phyloP scores from a whole-genome alignment of 805 yeast genomes.

The Kluyveromyces dobzhanskii region DNA sequence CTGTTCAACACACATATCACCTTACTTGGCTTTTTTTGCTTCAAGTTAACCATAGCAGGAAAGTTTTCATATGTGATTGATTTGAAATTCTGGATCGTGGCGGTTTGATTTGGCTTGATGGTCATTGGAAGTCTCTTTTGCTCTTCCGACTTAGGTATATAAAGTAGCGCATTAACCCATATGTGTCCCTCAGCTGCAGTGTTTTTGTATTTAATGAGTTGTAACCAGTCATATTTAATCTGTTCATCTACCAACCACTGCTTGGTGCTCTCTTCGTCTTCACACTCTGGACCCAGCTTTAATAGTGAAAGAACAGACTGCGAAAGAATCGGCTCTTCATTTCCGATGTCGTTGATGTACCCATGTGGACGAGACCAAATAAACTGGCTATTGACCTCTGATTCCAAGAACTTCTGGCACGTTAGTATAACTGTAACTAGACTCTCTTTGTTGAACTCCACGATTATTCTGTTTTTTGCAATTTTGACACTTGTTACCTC shows the following conservation, averaged over 20 bases:
- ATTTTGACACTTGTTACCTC: constrained; percentile 1
- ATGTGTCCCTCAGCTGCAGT: not conserved
- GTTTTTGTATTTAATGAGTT: constrained; percentile 2
- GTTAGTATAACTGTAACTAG: constrained; percentile 16
- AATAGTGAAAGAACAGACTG: constrained; percentile 5
- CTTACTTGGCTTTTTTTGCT: constrained; percentile 23
- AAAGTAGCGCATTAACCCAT: constrained; percentile 21
- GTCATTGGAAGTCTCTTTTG: constrained; percentile 1
- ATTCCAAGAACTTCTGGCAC: constrained; percentile 17
- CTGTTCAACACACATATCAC: constrained; percentile 63
- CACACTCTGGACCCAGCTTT: constrained; percentile 1
- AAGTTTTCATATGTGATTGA: constrained; percentile 30
- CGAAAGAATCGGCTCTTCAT: constrained; percentile 11
- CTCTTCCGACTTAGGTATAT: constrained; percentile 10
- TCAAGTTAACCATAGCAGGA: constrained; percentile 28
- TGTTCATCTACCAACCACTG: constrained; percentile 7
- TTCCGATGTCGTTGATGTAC: constrained; percentile 16
- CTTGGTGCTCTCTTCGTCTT: constrained; percentile 8
- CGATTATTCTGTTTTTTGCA: constrained; percentile 4
- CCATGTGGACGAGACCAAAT: constrained; percentile 24
- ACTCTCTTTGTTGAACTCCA: constrained; percentile 7
- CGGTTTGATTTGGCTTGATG: constrained; percentile 20
- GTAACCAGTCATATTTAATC: constrained; percentile 7
- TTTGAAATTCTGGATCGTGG: constrained; percentile 13
- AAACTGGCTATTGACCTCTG: constrained; percentile 7